Evolutionary conservation across 768 basidiomycete species (phyloP).

Genomic region (Calocera cornea): DNA sequence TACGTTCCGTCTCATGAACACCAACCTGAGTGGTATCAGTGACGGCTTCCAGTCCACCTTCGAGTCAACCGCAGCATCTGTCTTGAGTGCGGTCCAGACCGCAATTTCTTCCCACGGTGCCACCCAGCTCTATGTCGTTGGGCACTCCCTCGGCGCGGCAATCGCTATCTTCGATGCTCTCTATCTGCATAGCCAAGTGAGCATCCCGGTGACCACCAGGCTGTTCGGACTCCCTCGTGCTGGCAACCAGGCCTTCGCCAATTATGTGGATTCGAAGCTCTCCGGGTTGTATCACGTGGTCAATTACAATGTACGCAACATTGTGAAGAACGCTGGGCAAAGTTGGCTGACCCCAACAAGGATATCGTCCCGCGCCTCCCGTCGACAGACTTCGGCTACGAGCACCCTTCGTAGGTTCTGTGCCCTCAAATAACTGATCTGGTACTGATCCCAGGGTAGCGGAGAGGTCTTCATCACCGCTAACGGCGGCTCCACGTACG

Average conservation of each 20-base stretch:
- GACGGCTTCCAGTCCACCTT: slow-evolving; percentile 5
- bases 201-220: neutral
- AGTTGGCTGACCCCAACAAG: neutral
- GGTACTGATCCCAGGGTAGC: neutral
- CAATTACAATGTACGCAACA: neutral
- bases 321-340: neutral
- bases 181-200: neutral
- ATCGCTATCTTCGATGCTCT: neutral
- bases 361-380: slow-evolving; percentile 4
- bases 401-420: neutral
- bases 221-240: neutral
- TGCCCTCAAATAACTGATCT: neutral
- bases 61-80: neutral
- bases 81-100: neutral
- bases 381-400: neutral
- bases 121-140: neutral
- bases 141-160: slow-evolving; percentile 1
- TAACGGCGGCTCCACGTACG: neutral
- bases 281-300: slow-evolving; percentile 2
- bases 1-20: neutral
- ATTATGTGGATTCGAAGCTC: neutral
- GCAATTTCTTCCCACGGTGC: neutral
- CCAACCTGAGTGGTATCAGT: neutral
- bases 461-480: neutral
- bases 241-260: neutral